These are phyloP conservation scores for Ananas comosus DNA, from an alignment of 176 grass and related monocot genomes.

Conservation along the genomic window DNA sequence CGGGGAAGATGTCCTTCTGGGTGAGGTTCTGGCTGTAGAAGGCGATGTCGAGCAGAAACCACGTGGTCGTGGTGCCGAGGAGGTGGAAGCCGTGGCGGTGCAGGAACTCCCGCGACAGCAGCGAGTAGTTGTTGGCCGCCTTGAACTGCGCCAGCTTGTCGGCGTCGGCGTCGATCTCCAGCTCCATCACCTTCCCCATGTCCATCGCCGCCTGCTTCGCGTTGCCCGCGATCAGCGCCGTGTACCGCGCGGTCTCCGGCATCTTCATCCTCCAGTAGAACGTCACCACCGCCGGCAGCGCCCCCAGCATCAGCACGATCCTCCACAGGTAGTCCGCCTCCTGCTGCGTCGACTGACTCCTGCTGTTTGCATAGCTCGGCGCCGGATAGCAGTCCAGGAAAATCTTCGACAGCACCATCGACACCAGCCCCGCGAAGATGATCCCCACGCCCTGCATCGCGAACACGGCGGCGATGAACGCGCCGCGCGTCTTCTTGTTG, in stretches of 20 bases:
- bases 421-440: constrained; percentile 47
- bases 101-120: constrained; percentile 12
- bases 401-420: constrained; percentile 41
- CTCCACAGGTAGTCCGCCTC: constrained; percentile 56
- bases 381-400: constrained; percentile 35
- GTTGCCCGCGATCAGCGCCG: constrained; percentile 50
- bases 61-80: not conserved
- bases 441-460: constrained; percentile 49
- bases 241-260: constrained; percentile 78
- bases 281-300: constrained; percentile 42
- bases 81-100: not conserved
- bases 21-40: constrained; percentile 10
- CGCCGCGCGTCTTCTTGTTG: constrained; percentile 55
- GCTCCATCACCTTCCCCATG: constrained; percentile 58
- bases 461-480: constrained; percentile 42
- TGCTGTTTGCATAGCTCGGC: constrained; percentile 26
- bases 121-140: constrained; percentile 3
- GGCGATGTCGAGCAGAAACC: constrained; percentile 8
- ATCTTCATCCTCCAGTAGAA: constrained; percentile 81
- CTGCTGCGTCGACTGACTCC: constrained; percentile 27
- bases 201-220: constrained; percentile 54
- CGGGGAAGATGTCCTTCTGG: constrained; percentile 26
- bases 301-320: constrained; percentile 54
- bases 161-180: constrained; percentile 26
- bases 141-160: not conserved